A percentile compares a stretch with the other conserved stretches of the same genome.
phyloP scores from a whole-genome alignment of 1,284 basidiomycete genomes.

The Cryptococcus jaspeensis region DNA sequence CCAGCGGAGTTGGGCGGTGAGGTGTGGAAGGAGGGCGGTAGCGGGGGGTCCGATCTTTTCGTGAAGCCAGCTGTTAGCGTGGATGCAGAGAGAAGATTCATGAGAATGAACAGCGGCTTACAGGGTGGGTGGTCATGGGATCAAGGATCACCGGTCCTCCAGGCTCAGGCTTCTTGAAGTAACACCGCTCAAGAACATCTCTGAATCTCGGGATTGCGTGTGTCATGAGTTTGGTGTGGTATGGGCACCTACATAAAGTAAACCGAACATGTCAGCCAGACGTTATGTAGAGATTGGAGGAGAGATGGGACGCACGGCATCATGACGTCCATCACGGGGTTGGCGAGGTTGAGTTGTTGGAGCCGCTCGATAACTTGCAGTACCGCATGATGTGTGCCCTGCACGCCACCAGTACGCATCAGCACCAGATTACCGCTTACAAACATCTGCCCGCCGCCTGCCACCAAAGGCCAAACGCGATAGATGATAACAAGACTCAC shows the following conservation, averaged over 20 bases:
- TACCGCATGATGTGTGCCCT: conserved; percentile 47
- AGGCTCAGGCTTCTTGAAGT: conserved; percentile 26
- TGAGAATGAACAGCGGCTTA: conserved; percentile 15
- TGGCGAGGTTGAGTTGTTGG: conserved; percentile 44
- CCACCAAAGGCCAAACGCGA: neutral
- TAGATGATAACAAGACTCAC: conserved; percentile 33
- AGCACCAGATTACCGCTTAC: neutral
- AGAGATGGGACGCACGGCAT: conserved; percentile 37
- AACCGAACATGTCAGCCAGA: too few species aligned
- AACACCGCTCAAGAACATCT: conserved; percentile 36
- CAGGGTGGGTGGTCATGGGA: conserved; percentile 44
- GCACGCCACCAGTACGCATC: too few species aligned
- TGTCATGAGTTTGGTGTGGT: conserved; percentile 47
- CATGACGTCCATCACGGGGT: conserved; percentile 50
- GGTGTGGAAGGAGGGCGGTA: conserved; percentile 39
- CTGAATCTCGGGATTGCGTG: conserved; percentile 43
- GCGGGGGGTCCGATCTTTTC: conserved; percentile 30
- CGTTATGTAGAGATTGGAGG: neutral
- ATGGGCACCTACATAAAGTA: conserved; percentile 41
- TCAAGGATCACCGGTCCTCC: conserved; percentile 41
- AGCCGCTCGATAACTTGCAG: conserved; percentile 45
- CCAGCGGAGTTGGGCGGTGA: conserved; percentile 48
- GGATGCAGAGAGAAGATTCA: too few species aligned
- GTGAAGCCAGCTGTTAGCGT: neutral
- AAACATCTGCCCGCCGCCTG: neutral